Evolutionary conservation across 306 rosid genomes (phyloP).

Genomic region (Ormosia semicastrata): DNA sequence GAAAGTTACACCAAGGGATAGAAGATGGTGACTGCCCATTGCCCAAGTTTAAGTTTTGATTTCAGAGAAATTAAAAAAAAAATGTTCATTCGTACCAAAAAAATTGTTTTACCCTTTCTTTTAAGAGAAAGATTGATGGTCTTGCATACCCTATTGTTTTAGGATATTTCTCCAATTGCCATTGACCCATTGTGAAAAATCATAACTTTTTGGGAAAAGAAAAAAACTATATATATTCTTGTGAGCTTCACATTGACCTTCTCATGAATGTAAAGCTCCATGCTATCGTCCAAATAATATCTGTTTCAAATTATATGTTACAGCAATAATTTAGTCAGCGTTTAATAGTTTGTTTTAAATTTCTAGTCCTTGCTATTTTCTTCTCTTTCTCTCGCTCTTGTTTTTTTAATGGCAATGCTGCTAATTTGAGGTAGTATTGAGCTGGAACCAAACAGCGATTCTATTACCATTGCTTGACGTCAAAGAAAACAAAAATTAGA

Average conservation of each 20-base stretch:
- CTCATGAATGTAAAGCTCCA: neutral
- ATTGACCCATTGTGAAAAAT: conserved; percentile 8
- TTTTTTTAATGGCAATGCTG: neutral
- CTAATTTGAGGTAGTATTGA: neutral
- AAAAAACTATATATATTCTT: neutral
- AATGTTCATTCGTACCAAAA: no score
- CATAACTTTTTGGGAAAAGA: neutral
- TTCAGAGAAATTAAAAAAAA: neutral
- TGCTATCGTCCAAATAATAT: neutral
- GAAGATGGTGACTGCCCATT: conserved; percentile 51
- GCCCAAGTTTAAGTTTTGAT: conserved; percentile 22
- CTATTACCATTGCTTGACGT: conserved; percentile 23
- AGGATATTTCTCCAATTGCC: neutral
- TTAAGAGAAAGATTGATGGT: neutral
- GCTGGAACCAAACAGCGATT: conserved; percentile 11
- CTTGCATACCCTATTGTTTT: neutral
- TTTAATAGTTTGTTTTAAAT: neutral
- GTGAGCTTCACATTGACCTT: neutral
- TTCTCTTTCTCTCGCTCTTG: neutral
- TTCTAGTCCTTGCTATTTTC: neutral
- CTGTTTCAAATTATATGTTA: neutral
- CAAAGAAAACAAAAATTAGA: conserved; percentile 20
- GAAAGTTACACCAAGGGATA: conserved; percentile 42
- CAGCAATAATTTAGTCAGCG: neutral
- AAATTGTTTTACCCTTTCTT: neutral